phyloP scores from a whole-genome alignment of 1,284 basidiomycete genomes.

The Naganishia albida region DNA sequence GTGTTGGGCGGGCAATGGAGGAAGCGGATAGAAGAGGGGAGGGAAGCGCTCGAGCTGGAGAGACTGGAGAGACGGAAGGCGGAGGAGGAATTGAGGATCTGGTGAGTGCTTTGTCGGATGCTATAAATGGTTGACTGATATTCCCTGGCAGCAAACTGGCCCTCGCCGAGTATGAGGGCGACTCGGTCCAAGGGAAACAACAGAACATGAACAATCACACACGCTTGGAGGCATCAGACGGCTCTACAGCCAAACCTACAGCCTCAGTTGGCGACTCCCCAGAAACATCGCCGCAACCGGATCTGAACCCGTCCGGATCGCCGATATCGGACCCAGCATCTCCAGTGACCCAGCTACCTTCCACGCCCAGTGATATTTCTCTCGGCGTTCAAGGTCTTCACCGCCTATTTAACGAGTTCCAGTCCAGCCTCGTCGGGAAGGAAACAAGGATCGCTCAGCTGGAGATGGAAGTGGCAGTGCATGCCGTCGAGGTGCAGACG shows the following conservation, averaged over 20 bases:
- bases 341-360: slow-evolving; percentile 36
- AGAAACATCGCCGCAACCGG: no score
- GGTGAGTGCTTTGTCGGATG: slow-evolving; percentile 38
- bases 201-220: background rate
- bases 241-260: background rate
- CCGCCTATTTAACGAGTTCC: slow-evolving; percentile 50
- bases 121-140: background rate
- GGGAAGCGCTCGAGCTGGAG: slow-evolving; percentile 58
- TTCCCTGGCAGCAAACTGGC: slow-evolving; percentile 45
- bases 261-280: no score
- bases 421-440: slow-evolving; percentile 40
- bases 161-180: slow-evolving; percentile 38
- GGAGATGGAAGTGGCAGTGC: slow-evolving; percentile 74
- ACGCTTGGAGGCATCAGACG: background rate
- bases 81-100: slow-evolving; percentile 51
- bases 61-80: slow-evolving; percentile 44
- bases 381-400: slow-evolving; percentile 52
- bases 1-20: slow-evolving; percentile 43
- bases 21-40: slow-evolving; percentile 62
- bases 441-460: slow-evolving; percentile 66
- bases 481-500: slow-evolving; percentile 62
- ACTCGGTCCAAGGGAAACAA: background rate
- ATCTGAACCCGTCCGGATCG: no score
- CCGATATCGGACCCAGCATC: no score
- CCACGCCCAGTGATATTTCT: slow-evolving; percentile 44